Evolutionary conservation across 371 early-diverging fungal species (phyloP).

Genomic region (Rhizopus delemar): DNA sequence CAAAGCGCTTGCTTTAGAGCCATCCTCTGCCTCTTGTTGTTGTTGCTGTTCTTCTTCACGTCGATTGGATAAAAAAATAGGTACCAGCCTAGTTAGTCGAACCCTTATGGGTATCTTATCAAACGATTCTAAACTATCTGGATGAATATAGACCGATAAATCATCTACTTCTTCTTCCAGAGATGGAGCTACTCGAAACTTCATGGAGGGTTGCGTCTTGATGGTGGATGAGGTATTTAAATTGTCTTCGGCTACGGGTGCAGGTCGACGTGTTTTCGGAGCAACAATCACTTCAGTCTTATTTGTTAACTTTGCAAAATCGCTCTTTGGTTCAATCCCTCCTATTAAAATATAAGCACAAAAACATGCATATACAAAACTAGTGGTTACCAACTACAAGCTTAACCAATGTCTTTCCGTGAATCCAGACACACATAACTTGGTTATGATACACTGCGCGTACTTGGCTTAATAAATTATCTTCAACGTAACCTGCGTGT

Average conservation of each 20-base stretch:
- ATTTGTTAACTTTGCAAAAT: slow-evolving; percentile 62
- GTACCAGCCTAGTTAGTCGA: slow-evolving; percentile 15
- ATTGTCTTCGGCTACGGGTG: slow-evolving; percentile 4
- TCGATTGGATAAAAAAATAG: slow-evolving; percentile 4
- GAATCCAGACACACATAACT: slow-evolving; percentile 74
- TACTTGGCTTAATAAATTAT: slow-evolving; percentile 74
- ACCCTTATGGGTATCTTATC: slow-evolving; percentile 6
- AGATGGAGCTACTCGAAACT: slow-evolving; percentile 2
- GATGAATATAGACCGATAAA: slow-evolving; percentile 21
- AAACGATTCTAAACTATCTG: slow-evolving; percentile 9
- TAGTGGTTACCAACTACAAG: slow-evolving; percentile 52
- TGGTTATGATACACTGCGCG: slow-evolving; percentile 70
- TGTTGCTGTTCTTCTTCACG: slow-evolving; percentile 13
- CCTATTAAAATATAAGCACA: slow-evolving; percentile 31
- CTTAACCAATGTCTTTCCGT: slow-evolving; percentile 62
- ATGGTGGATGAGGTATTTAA: slow-evolving; percentile 1
- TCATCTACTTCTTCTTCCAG: neutral
- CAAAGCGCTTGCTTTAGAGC: slow-evolving; percentile 6
- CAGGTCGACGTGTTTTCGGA: slow-evolving; percentile 59
- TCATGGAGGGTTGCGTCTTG: slow-evolving; percentile 13
- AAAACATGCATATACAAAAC: neutral
- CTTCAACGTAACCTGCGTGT: slow-evolving; percentile 81
- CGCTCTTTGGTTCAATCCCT: slow-evolving; percentile 58
- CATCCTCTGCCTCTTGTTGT: neutral
- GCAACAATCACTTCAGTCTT: slow-evolving; percentile 80